Percentiles rank a stretch among this genome's conserved stretches.
Conservation (phyloP, 1,284 basidiomycete genomes). For the Wallemia hederae region DNA sequence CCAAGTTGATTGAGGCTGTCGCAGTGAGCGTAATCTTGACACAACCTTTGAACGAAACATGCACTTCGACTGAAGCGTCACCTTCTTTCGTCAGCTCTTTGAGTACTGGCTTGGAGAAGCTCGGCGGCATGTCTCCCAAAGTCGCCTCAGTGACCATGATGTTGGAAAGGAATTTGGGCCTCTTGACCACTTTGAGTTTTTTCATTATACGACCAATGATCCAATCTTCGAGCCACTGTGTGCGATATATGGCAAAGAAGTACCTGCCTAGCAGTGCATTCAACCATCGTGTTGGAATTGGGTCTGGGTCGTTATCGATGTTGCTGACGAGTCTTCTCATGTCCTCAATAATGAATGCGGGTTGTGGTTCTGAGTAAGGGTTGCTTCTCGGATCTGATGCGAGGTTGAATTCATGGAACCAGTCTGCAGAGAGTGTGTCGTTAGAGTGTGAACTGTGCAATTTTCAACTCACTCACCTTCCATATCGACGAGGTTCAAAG, state of each 20-base stretch:
- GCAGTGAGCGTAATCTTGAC: slow-evolving; percentile 68
- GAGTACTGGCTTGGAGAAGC: slow-evolving; percentile 79
- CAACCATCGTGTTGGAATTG: slow-evolving; percentile 86
- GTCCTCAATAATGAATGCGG: slow-evolving; percentile 35
- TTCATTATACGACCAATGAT: slow-evolving; percentile 73
- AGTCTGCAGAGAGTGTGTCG: slow-evolving; percentile 24
- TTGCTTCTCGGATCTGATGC: neutral
- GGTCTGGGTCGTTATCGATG: slow-evolving; percentile 71
- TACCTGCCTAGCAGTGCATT: slow-evolving; percentile 75
- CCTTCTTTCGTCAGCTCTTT: slow-evolving; percentile 82
- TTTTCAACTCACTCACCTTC: slow-evolving; percentile 20
- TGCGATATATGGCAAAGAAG: slow-evolving; percentile 73
- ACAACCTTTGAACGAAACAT: slow-evolving; percentile 56
- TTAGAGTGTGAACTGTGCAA: slow-evolving; percentile 12
- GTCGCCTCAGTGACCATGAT: slow-evolving; percentile 66
- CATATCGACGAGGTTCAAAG: slow-evolving; percentile 1
- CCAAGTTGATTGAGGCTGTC: slow-evolving; percentile 43
- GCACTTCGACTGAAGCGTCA: slow-evolving; percentile 63
- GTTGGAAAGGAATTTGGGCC: slow-evolving; percentile 56
- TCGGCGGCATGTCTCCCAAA: slow-evolving; percentile 52
- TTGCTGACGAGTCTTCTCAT: slow-evolving; percentile 59
- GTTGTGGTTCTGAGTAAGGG: neutral
- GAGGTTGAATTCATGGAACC: slow-evolving; percentile 20
- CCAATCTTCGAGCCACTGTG: slow-evolving; percentile 44
- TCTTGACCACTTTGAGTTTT: slow-evolving; percentile 69